These are phyloP conservation scores for Verticillium klebahnii DNA, from an alignment of 2,329 filamentous ascomycete species.

Conservation along the genomic window DNA sequence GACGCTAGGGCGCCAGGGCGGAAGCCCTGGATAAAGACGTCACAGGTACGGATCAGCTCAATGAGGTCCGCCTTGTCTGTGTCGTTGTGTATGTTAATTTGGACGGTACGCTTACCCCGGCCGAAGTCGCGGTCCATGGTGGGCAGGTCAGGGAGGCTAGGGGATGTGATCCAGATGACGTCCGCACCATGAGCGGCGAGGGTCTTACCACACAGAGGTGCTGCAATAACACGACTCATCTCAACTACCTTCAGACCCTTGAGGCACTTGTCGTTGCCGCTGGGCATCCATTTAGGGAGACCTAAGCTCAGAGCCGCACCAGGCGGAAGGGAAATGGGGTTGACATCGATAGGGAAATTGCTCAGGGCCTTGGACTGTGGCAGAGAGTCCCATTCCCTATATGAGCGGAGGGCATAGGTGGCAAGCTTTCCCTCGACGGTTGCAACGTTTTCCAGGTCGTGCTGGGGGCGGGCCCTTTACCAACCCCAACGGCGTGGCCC, in stretches of 20 bases:
- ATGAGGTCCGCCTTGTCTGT: slow-evolving; percentile 19
- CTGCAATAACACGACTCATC: slow-evolving; percentile 28
- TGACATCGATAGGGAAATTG: slow-evolving; percentile 40
- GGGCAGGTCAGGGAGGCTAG: slow-evolving; percentile 23
- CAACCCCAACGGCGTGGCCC: too few species aligned
- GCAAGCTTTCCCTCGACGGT: slow-evolving; percentile 29
- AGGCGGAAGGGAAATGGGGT: neutral
- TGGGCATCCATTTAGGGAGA: neutral
- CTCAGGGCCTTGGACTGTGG: slow-evolving; percentile 39
- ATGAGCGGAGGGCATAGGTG: slow-evolving; percentile 44
- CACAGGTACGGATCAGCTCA: slow-evolving; percentile 25
- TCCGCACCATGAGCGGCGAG: slow-evolving; percentile 27
- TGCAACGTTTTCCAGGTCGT: neutral
- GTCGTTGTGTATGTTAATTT: slow-evolving; percentile 19
- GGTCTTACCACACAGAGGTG: slow-evolving; percentile 24
- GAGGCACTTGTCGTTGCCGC: slow-evolving; percentile 25
- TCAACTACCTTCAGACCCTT: slow-evolving; percentile 28
- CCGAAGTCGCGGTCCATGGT: slow-evolving; percentile 28
- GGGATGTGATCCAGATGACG: slow-evolving; percentile 26
- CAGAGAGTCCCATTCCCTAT: slow-evolving; percentile 44
- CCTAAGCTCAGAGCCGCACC: too few species aligned
- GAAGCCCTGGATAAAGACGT: slow-evolving; percentile 41
- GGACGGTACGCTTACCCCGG: slow-evolving; percentile 26
- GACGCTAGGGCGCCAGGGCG: slow-evolving; percentile 40
- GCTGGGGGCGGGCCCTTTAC: too few species aligned